Conservation (phyloP, 371 early-diverging fungal species). For the Dinochytrium kinnereticum region DNA sequence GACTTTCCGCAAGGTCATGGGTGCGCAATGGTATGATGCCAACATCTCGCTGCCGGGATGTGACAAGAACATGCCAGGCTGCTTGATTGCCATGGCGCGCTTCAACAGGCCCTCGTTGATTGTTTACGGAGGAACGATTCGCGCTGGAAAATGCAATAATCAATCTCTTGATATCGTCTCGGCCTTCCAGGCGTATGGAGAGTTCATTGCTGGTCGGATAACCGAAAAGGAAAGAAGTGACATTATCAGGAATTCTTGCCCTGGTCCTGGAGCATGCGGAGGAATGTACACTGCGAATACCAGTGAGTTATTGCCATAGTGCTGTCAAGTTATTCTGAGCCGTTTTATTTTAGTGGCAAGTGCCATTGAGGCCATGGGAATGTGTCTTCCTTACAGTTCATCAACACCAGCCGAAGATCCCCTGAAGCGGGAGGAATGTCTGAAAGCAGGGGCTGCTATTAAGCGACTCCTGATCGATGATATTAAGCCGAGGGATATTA, state of each 20-base stretch:
- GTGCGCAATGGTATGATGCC: conserved; percentile 95
- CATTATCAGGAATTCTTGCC: conserved; percentile 89
- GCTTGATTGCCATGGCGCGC: conserved; percentile 93
- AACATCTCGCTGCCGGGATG: conserved; percentile 92
- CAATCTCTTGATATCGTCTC: conserved; percentile 87
- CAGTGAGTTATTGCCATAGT: conserved; percentile 57
- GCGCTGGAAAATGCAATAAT: conserved; percentile 51
- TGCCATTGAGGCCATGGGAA: conserved; percentile 96
- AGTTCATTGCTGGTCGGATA: conserved; percentile 86
- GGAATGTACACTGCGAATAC: conserved; percentile 98
- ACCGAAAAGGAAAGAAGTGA: conserved; percentile 83
- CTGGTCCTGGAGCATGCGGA: conserved; percentile 97
- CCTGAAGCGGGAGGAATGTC: conserved; percentile 87
- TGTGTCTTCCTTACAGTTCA: conserved; percentile 93
- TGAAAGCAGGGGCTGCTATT: conserved; percentile 81
- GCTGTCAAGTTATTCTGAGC: background rate
- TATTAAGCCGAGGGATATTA: conserved; percentile 90
- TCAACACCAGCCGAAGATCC: conserved; percentile 88
- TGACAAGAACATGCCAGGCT: conserved; percentile 99
- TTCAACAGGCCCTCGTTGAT: conserved; percentile 94
- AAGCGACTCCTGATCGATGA: conserved; percentile 83
- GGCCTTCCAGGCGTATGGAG: conserved; percentile 95
- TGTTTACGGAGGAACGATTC: conserved; percentile 63
- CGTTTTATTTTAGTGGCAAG: conserved; percentile 73
- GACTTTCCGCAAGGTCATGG: conserved; percentile 69